A percentile compares a stretch with the other conserved stretches of the same genome.
Conservation (phyloP, 1,139 yeast species). For the Yamadazyma kanchanaburiensis region DNA sequence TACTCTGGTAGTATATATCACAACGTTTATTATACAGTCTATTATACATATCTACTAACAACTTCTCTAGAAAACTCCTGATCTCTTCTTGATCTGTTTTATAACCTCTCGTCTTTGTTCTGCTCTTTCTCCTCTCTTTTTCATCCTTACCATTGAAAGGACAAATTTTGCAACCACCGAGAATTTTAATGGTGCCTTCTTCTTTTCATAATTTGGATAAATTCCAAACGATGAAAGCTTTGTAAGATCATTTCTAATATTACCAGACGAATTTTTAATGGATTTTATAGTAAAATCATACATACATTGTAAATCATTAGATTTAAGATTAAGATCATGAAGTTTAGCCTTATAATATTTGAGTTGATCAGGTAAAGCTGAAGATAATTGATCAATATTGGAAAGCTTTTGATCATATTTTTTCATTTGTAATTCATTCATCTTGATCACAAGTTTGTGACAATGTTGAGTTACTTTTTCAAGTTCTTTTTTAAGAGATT, state of each 20-base stretch:
- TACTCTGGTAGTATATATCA: no score
- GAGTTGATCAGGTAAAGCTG: conserved; percentile 18
- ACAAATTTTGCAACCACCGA: conserved; percentile 47
- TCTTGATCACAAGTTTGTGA: conserved; percentile 26
- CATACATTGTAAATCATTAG: conserved; percentile 51
- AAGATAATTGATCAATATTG: conserved; percentile 11
- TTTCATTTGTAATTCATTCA: conserved; percentile 17
- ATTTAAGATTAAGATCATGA: conserved; percentile 32
- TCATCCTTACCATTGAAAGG: conserved; percentile 53
- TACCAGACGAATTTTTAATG: conserved; percentile 40
- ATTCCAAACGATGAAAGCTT: conserved; percentile 47
- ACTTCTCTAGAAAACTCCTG: conserved; percentile 5
- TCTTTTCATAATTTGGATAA: conserved; percentile 36
- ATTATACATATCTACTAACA: conserved; percentile 3
- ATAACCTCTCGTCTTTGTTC: conserved; percentile 22
- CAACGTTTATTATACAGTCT: conserved; percentile 5
- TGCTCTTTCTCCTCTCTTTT: conserved; percentile 31
- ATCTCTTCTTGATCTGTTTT: conserved; percentile 24
- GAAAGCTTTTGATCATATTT: conserved; percentile 5
- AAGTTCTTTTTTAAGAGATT: conserved; percentile 21
- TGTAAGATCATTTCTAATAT: conserved; percentile 38
- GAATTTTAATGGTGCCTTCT: conserved; percentile 23
- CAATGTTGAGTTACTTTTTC: conserved; percentile 26
- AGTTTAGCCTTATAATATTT: conserved; percentile 37
- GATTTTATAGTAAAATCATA: conserved; percentile 47